Percentiles rank a stretch among this genome's conserved stretches.
phyloP scores from a whole-genome alignment of 345 rosid species.

The Salix exigua region DNA sequence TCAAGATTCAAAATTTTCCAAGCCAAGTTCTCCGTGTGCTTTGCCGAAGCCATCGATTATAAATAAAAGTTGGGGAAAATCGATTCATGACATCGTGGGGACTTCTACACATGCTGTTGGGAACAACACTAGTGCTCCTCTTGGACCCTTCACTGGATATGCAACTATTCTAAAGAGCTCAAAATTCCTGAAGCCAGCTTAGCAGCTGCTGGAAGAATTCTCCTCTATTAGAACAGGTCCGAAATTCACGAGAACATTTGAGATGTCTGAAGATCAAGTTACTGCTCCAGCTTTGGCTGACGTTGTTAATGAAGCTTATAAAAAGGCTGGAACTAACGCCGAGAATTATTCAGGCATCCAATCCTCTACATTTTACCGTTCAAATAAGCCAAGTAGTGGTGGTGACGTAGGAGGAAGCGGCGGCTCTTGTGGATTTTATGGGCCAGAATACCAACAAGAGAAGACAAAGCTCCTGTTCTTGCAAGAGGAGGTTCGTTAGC shows the following conservation, averaged over 20 bases:
- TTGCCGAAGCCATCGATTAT: slow-evolving; percentile 22
- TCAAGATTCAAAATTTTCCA: slow-evolving; percentile 16
- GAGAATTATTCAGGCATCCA: slow-evolving; percentile 15
- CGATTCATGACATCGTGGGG: slow-evolving; percentile 26
- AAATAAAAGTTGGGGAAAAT: slow-evolving; percentile 28
- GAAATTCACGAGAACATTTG: slow-evolving; percentile 2
- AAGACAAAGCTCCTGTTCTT: slow-evolving; percentile 51
- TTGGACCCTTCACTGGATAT: slow-evolving; percentile 73
- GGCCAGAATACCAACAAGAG: slow-evolving; percentile 49
- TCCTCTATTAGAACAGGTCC: slow-evolving; percentile 30
- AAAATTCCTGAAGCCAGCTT: slow-evolving; percentile 52
- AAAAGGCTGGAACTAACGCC: slow-evolving; percentile 12
- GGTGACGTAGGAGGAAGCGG: slow-evolving; percentile 24
- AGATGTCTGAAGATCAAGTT: slow-evolving; percentile 17
- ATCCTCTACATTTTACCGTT: slow-evolving; percentile 23
- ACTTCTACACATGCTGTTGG: slow-evolving; percentile 23
- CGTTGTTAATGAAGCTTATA: slow-evolving; percentile 3
- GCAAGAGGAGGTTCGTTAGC: slow-evolving; percentile 56
- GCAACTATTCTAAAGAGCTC: slow-evolving; percentile 61
- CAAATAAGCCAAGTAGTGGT: slow-evolving; percentile 15
- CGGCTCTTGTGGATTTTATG: slow-evolving; percentile 27
- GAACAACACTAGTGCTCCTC: slow-evolving; percentile 46
- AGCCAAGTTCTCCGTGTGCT: slow-evolving; percentile 6
- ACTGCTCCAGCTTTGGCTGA: slow-evolving; percentile 15
- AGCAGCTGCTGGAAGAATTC: slow-evolving; percentile 44